Evolutionary conservation across 176 grass and related monocot genomes (phyloP), one percentile per base, ranked within the genome.

Genomic region (Phoenix dactylifera): DNA sequence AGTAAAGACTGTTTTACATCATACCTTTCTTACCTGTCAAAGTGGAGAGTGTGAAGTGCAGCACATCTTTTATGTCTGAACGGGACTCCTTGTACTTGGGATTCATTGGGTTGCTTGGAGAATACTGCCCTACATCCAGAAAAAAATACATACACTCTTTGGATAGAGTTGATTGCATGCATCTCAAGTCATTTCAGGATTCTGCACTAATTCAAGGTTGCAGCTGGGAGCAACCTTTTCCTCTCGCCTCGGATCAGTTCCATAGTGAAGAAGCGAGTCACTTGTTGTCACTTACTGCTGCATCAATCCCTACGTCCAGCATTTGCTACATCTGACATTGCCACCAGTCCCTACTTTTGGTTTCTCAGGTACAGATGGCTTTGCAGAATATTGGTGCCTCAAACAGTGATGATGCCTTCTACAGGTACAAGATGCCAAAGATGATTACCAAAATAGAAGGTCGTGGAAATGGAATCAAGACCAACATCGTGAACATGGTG

Each of bases 401-500:
- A 6, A 95, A 95, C 79, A 86, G 76, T 18, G 90, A 81, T 17
- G 90, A 95, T 75, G 85, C 90, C 79, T 95, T 95, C 61, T 95
- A 95, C 51, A 76, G 90, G 65, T 95, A 95, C 58, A 95, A 95
- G 74, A 95, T 95, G 90, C 90, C 90, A 7, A 83, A 55, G 32
- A 89, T 89, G 90, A 67, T 89, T 26, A 86, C 90, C 49, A 89
- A 80, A 69, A 86, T 89, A 26, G 90, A 95, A 78, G 75, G 90
- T 12, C 76, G 76, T 51, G 79, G 82, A 15, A 89, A 86, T 73
- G 82, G 85, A 26, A 95, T 86, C 62, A 89, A 89, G 73, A 86
- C 89, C 4, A 95, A 95, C 25, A 22, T 89, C 4, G 85, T 95
- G 22, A 95, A 95, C 79, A 89, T 89, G 85, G 85, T 89, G 22